These are phyloP conservation scores for Solanum hybrid DNA, from an alignment of 305 asterid genomes.

Conservation along the genomic window DNA sequence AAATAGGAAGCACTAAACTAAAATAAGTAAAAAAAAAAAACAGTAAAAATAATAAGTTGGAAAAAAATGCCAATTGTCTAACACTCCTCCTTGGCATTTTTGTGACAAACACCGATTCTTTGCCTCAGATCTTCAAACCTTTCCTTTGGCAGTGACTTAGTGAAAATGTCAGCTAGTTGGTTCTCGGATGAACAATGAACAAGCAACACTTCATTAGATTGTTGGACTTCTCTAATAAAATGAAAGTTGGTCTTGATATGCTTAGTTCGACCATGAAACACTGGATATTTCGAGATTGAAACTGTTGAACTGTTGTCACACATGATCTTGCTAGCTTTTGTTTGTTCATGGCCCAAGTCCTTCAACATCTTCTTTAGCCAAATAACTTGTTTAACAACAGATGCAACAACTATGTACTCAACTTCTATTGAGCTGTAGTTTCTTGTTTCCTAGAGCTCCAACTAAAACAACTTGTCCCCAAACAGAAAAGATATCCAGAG, in stretches of 20 bases:
- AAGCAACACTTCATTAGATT: neutral
- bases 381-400: neutral
- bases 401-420: neutral
- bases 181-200: neutral
- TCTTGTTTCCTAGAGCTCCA: neutral
- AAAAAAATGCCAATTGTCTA: neutral
- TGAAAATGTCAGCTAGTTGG: neutral
- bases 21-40: neutral
- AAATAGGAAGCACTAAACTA: neutral
- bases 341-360: neutral
- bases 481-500: neutral
- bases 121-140: neutral
- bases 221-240: neutral
- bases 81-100: neutral
- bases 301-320: neutral
- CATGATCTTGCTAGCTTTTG: neutral
- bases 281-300: neutral
- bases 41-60: neutral
- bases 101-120: neutral
- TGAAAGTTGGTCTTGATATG: neutral
- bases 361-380: neutral
- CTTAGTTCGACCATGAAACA: neutral
- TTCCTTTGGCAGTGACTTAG: neutral
- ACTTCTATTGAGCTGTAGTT: neutral
- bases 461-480: neutral